Conservation (phyloP, 2,329 filamentous ascomycete species). For the Geosmithia flava region DNA sequence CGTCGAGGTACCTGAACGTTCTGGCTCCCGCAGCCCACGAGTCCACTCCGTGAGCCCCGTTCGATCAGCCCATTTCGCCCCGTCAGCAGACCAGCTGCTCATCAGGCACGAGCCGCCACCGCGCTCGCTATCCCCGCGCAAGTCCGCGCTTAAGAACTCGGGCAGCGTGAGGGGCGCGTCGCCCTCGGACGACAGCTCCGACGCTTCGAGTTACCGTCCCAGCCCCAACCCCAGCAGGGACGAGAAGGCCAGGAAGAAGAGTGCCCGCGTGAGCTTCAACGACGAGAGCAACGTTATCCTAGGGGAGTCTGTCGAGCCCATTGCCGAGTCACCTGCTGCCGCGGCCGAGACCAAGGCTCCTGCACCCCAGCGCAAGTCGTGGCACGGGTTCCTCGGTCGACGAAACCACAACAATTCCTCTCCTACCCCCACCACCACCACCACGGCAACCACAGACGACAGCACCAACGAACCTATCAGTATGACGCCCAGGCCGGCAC, state of each 20-base stretch:
- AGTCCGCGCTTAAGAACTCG: slow-evolving; percentile 59
- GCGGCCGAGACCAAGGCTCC: slow-evolving; percentile 14
- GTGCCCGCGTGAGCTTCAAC: slow-evolving; percentile 67
- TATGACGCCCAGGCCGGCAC: slow-evolving; percentile 62
- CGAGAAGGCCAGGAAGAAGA: slow-evolving; percentile 46
- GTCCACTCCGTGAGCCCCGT: slow-evolving; percentile 48
- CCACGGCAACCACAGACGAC: slow-evolving; percentile 37
- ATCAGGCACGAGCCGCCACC: slow-evolving; percentile 57
- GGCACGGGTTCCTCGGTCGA: slow-evolving; percentile 37
- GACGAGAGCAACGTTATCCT: slow-evolving; percentile 46
- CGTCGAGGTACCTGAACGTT: not conserved
- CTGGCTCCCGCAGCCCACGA: slow-evolving; percentile 14
- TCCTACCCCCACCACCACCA: slow-evolving; percentile 38
- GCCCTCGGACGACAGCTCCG: slow-evolving; percentile 35
- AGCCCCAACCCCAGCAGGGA: slow-evolving; percentile 15
- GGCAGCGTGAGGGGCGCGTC: slow-evolving; percentile 41
- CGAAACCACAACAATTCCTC: not conserved
- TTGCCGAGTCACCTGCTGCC: slow-evolving; percentile 22
- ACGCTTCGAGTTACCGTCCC: slow-evolving; percentile 19
- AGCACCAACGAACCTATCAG: slow-evolving; percentile 46
- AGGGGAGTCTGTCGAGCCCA: slow-evolving; percentile 28
- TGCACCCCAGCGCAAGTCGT: slow-evolving; percentile 23
- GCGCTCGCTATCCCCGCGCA: slow-evolving; percentile 62
- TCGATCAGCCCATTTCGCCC: slow-evolving; percentile 55
- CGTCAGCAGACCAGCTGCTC: slow-evolving; percentile 38